Percentiles rank a stretch among this genome's conserved stretches.
These are phyloP conservation scores for Fusarium chlamydosporum DNA, from an alignment of 2,329 filamentous ascomycete species.

Conservation along the genomic window DNA sequence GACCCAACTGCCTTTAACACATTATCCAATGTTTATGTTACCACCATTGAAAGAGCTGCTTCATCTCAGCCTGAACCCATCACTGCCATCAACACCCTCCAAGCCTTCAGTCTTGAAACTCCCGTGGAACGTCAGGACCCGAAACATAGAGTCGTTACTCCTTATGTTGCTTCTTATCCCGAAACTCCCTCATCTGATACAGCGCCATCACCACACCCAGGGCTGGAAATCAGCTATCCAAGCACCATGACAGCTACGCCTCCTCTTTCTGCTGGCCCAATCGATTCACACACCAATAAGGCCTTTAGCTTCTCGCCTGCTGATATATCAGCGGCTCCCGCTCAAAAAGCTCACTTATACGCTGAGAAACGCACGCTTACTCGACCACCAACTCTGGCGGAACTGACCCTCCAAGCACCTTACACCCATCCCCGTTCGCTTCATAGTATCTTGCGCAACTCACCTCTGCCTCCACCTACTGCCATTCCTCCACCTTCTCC, in stretches of 20 bases:
- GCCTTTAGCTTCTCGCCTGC: conserved; percentile 64
- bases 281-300: conserved; percentile 59
- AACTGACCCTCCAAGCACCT: conserved; percentile 58
- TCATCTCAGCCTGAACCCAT: conserved; percentile 63
- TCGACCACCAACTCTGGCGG: conserved; percentile 34
- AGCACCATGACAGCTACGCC: conserved; percentile 73
- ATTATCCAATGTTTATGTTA: conserved; percentile 74
- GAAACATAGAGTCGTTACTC: conserved; percentile 58
- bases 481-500: conserved; percentile 67
- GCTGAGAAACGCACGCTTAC: conserved; percentile 35
- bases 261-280: conserved; percentile 67
- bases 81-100: conserved; percentile 63
- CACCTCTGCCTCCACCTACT: conserved; percentile 69
- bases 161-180: conserved; percentile 63
- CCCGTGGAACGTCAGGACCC: conserved; percentile 53
- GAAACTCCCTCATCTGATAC: conserved; percentile 69
- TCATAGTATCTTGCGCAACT: conserved; percentile 76
- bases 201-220: conserved; percentile 62
- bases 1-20: conserved; percentile 77
- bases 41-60: conserved; percentile 71
- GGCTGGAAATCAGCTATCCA: conserved; percentile 63
- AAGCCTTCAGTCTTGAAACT: conserved; percentile 52
- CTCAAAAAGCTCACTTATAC: conserved; percentile 18
- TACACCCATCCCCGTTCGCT: conserved; percentile 72
- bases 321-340: conserved; percentile 49